These are phyloP conservation scores for Colletotrichum nymphaeae DNA, from an alignment of 2,329 filamentous ascomycete species.

Conservation along the genomic window DNA sequence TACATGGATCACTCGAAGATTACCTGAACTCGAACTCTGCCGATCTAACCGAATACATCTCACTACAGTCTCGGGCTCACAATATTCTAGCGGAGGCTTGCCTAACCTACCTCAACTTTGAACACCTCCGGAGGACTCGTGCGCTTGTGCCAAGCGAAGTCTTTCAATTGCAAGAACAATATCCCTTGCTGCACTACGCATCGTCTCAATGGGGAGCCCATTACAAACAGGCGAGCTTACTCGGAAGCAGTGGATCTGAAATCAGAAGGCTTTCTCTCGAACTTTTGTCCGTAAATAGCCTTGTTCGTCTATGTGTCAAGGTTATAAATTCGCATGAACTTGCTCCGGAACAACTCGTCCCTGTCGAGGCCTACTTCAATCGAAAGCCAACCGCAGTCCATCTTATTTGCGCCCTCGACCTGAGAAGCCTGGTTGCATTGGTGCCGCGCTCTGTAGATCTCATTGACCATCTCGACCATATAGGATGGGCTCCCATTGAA, in stretches of 20 bases:
- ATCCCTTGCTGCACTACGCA: background rate
- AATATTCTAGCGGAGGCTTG: background rate
- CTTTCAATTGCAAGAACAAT: background rate
- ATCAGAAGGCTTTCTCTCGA: background rate
- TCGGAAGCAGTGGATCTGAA: background rate
- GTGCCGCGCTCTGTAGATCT: background rate
- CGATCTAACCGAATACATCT: no score
- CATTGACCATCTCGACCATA: background rate
- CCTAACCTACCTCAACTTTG: slow-evolving; percentile 3
- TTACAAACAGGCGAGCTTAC: background rate
- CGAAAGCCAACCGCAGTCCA: background rate
- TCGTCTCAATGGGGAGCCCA: background rate
- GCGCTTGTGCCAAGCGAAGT: background rate
- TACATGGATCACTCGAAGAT: slow-evolving; percentile 13
- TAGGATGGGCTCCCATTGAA: background rate
- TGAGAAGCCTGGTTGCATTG: background rate
- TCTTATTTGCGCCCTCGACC: background rate
- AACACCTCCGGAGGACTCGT: background rate
- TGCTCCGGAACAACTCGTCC: background rate
- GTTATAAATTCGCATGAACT: background rate
- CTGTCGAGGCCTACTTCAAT: no score
- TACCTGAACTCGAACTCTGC: background rate
- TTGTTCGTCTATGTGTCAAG: background rate
- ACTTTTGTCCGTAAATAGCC: background rate
- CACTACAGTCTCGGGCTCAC: background rate